Percentiles rank a stretch among this genome's conserved stretches.
Conservation (phyloP, 1,284 basidiomycete genomes). For the Puccinia horiana region DNA sequence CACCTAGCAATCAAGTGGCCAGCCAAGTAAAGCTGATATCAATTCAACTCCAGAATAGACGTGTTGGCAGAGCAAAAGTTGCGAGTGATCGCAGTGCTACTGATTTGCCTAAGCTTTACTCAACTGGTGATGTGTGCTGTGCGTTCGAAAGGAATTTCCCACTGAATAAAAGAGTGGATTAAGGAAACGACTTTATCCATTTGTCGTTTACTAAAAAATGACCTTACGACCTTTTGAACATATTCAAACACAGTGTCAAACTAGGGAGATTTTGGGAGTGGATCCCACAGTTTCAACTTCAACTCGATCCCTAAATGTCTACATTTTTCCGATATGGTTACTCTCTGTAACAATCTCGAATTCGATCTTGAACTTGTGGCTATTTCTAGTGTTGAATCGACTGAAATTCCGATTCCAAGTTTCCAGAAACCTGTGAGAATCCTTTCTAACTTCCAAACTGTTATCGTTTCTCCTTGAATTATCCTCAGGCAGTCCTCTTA, state of each 20-base stretch:
- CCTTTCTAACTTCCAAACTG: not conserved
- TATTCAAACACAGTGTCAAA: conserved; percentile 16
- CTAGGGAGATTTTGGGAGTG: conserved; percentile 38
- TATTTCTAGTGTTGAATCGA: conserved; percentile 29
- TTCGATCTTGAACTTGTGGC: conserved; percentile 13
- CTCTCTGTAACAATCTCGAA: conserved; percentile 24
- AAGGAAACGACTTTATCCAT: not conserved
- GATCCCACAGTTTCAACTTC: not conserved
- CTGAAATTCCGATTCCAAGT: conserved; percentile 24
- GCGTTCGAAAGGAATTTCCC: not conserved
- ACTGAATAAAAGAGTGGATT: not conserved
- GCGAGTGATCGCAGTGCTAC: conserved; percentile 29
- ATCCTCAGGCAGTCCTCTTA: not conserved
- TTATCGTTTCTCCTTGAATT: not conserved
- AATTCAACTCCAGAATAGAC: conserved; percentile 10
- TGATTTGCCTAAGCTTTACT: conserved; percentile 22
- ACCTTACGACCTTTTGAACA: not conserved
- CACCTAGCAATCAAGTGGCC: not conserved
- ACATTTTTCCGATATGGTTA: conserved; percentile 39
- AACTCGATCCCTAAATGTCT: not conserved
- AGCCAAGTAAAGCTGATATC: not conserved
- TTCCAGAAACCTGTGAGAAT: conserved; percentile 23
- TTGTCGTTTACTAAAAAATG: not conserved
- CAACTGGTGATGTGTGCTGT: conserved; percentile 33
- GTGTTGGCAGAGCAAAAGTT: conserved; percentile 6